phyloP scores from a whole-genome alignment of 768 basidiomycete species.

The Trametes punicea region DNA sequence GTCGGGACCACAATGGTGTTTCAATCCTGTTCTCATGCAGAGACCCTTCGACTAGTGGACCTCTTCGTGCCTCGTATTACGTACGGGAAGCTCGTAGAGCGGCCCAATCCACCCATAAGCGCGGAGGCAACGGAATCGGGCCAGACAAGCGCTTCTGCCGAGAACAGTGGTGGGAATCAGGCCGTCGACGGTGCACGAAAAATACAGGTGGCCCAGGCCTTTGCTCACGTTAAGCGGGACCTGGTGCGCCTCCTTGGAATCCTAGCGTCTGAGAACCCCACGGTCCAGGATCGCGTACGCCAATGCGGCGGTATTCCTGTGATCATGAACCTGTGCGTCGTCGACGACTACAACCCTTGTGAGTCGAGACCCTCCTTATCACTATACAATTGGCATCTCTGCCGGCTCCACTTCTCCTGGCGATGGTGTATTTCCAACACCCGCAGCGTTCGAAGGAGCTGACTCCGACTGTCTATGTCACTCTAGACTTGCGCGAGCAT shows the following conservation, averaged over 20 bases:
- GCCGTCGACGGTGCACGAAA: background rate
- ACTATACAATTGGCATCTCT: background rate
- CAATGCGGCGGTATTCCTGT: constrained; percentile 71
- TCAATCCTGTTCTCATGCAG: constrained; percentile 37
- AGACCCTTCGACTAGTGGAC: constrained; percentile 71
- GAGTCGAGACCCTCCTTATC: constrained; percentile 34
- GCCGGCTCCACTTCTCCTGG: background rate
- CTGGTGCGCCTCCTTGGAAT: constrained; percentile 86
- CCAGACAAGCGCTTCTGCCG: background rate
- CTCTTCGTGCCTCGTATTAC: constrained; percentile 82
- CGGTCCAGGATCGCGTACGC: constrained; percentile 73
- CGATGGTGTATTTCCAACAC: background rate
- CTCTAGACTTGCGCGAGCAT: constrained; percentile 83
- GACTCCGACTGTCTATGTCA: background rate
- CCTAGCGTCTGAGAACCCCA: constrained; percentile 58
- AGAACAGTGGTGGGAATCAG: background rate
- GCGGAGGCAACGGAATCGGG: background rate
- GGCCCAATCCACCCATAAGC: constrained; percentile 11
- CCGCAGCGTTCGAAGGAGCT: constrained; percentile 11
- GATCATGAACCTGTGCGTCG: constrained; percentile 83
- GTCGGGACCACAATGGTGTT: background rate
- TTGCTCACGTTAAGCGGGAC: constrained; percentile 84
- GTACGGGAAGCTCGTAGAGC: constrained; percentile 59
- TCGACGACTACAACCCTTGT: constrained; percentile 94
- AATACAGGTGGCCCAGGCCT: constrained; percentile 48